Base-by-base conservation (phyloP, 768 basidiomycete genomes). In the Boletus rubropictus region DNA sequence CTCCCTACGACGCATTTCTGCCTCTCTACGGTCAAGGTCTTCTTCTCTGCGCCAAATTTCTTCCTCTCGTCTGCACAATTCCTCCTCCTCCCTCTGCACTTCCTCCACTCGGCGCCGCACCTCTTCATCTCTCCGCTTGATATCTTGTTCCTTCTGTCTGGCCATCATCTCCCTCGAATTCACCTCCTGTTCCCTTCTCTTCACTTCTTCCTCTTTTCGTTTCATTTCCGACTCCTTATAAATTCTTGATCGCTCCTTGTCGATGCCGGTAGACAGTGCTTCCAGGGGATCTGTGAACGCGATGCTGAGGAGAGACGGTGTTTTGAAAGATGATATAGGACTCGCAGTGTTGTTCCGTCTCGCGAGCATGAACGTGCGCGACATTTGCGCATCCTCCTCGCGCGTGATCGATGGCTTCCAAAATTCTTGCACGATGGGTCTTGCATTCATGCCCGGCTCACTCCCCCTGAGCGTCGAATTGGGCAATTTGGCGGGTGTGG, bases 271-370 rank as follows among this genome's bases (percentile, higher is more conserved):
- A 40, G 44, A 42, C 25, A 46, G 49, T 36, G 34, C 56, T 24
- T 58, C 57, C 39, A 55, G 59, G 7, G 58, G 56, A 40, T 58
- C 54, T 1, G 57, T 20, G 50, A 77, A 69, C 11, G 67, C 60
- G 29, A 31, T 14, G 14, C 29, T 31, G 29, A 31, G 29, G 42
- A 74, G 69, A 14, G 70, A 69, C 1, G 72, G 60, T 2, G 72
- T 65, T 14, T 76, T 76, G 42, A 31, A 69, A 9, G 74, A 71
- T 9, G 76, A 77, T 17, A 69, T 67, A 20, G 70, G 71, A 50
- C 79, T 79, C 11, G 78, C 69, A 7, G 65, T 72, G 50, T 78
- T 80, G 35, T 72, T 71, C 10, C 32, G 32, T 46, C 74, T 62
- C 1, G 72, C 73, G 21, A 77, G 64, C 12, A 65, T 60, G 47